Evolutionary conservation across 495 filamentous ascomycete genomes (phyloP), one percentile per base, ranked within the genome.

Genomic region (Amphirosellinia nigrospora): DNA sequence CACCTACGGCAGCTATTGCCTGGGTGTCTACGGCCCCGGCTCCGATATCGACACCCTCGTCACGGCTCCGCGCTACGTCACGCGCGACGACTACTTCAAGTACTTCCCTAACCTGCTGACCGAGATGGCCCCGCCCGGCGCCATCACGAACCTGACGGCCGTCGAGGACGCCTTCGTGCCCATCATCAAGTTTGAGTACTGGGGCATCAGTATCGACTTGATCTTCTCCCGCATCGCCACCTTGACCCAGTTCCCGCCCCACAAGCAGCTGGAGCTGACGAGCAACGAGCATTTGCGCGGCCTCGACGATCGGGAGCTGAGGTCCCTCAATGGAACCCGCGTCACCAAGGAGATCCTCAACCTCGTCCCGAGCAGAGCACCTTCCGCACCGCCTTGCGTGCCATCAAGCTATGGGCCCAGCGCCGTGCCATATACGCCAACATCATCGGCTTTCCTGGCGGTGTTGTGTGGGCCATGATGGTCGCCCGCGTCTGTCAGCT

Each of bases 41-140:
- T 97, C 96, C 41, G 96, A 99, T 88, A 97, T 99, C 73, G 96
- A 99, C 82, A 98, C 96, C 19, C 88, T 99, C 21, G 88, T 98
- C 46, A 91, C 97, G 36, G 94, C 89, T 34, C 96, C 96, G 21
- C 93, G 92, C 76, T 93, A 97, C 72, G 90, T 98, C 48, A 83
- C 86, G 15, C 89, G 90, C 56, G 90, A 94, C 38, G 93, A 99
- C 78, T 99, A 97, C 80, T 99, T 99, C 81, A 80, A 91, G 34
- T 85, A 92, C 73, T 95, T 98, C 74, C 95, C 94, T 62, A 80
- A 86, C 8, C 80, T 94, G 48, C 88, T 99, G 8, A 78, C 89
- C 68, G 85, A 90, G 73, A 88, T 96, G 86, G 89, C 91, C 0
- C 86, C 90, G 6, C 81, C 86, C 21, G 92, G 89, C 8, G 90